These are phyloP conservation scores for Lanmaoa pseudosensibilis DNA, from an alignment of 768 basidiomycete genomes.

Conservation along the genomic window DNA sequence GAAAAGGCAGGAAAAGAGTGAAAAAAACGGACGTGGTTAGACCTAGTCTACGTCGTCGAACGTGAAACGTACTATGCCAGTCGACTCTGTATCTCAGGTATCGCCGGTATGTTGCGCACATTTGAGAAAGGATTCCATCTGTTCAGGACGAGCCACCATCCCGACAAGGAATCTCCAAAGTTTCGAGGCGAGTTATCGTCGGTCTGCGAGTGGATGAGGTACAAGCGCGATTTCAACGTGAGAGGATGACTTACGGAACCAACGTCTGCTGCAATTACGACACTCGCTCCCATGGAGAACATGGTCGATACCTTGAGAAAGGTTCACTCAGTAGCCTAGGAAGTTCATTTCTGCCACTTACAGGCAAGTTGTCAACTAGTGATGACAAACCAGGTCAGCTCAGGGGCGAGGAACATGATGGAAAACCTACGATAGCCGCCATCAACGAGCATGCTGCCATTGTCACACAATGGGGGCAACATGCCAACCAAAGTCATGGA, in stretches of 20 bases:
- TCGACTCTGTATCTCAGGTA: slow-evolving; percentile 91
- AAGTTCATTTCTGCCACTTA: slow-evolving; percentile 33
- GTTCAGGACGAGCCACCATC: slow-evolving; percentile 94
- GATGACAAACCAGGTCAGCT: slow-evolving; percentile 3
- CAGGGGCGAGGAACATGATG: not conserved
- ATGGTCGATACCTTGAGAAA: slow-evolving; percentile 79
- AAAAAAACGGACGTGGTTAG: slow-evolving; percentile 3
- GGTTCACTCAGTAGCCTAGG: slow-evolving; percentile 1
- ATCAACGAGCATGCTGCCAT: slow-evolving; percentile 89
- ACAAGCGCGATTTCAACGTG: not conserved
- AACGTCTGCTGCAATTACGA: slow-evolving; percentile 92
- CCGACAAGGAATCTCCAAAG: slow-evolving; percentile 93
- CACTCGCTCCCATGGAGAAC: slow-evolving; percentile 87
- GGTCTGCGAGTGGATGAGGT: slow-evolving; percentile 38
- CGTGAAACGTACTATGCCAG: slow-evolving; percentile 79
- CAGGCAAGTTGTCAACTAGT: slow-evolving; percentile 86
- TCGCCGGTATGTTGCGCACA: slow-evolving; percentile 74
- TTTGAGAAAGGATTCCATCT: slow-evolving; percentile 90
- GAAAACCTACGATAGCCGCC: slow-evolving; percentile 76
- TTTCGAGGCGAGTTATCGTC: slow-evolving; percentile 95
- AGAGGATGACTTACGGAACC: slow-evolving; percentile 62
- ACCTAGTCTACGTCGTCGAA: not conserved
- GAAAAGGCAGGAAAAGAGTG: too few species aligned
- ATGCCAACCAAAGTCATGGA: slow-evolving; percentile 98
- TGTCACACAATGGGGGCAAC: slow-evolving; percentile 91